Base-by-base conservation (phyloP, 345 rosid genomes). In the Reutealis trisperma region DNA sequence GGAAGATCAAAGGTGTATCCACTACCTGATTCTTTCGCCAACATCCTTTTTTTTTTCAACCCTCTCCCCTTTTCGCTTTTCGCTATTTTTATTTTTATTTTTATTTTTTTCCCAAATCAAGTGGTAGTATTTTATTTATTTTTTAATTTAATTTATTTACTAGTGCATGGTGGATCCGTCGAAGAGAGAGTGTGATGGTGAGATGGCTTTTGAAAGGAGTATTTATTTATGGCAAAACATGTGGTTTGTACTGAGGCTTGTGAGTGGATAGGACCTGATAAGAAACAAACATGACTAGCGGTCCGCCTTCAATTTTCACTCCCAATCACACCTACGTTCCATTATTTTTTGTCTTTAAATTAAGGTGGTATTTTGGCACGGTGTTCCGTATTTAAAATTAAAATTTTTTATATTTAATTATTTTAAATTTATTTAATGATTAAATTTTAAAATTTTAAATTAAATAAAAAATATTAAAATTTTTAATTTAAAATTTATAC, bases 1-100 rank as follows among this genome's bases (percentile, higher is more conserved):
- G 96, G 94, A 62, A 95, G 93, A 42, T 89, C 94, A 88, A 95
- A 93, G 58, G 78, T 73, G 47, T 86, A 71, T 55, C 6, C 6
- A 4, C 73, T 83, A 78, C 77, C 70, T 30, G 89, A 81, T 60
- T 88, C 90, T 45, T 79, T 77, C 37, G 76, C 81, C 76, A 78
- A 64, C 94, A 87, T 86, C 73, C 44, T 57, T 71, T 14, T 57
- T 71, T 14, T 52, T 62, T 13, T 47, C 47, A 64, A 57, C 54
- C 77, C 54, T 47, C 68, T 63, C 24, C 61, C 44, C 45, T 30
- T 61, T 37, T 57, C 65, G 51, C 37, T 14, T 24, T 52, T 66
- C 60, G 24, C 8, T 24, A 24, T 60, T 2, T 30, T 47, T 54
- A 22, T 57, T 24, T 63, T 32, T 52, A 41, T 22, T 72, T 22